Evolutionary conservation across 495 filamentous ascomycete genomes (phyloP), one percentile per base, ranked within the genome.

Genomic region (Chaetomium cochliodes): DNA sequence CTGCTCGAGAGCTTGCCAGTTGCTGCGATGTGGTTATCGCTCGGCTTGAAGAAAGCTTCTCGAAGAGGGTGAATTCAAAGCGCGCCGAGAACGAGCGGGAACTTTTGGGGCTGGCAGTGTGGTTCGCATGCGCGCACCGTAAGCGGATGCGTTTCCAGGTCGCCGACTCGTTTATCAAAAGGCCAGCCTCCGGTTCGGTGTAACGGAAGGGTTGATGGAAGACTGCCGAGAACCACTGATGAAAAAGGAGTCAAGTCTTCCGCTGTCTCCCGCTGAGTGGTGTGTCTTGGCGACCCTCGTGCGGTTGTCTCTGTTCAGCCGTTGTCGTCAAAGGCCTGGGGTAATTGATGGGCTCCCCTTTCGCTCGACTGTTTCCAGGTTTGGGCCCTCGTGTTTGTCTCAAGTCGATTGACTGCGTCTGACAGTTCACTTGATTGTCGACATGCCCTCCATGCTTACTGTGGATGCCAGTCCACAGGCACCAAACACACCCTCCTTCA

Each of bases 111-210:
- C 33, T 52, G 56, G 41, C 65, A 56, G 69, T 2, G 41, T 69
- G 71, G 68, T 62, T 59, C 62, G 64, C 70, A 72, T 65, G 51
- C 55, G 39, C 64, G 47, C 56, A 26, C 53, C 58, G 56, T 44
- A 51, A 46, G 54, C 60, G 62, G 66, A 64, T 62, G 51, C 60
- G 57, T 39, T 2, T 33, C 20, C 56, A 62, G 49, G 64, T 63
- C 65, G 69, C 54, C 67, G 62, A 73, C 63, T 66, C 51, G 69
- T 70, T 57, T 49, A 60, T 30, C 4, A 33, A 15, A 15, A 47
- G 52, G 54, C n/a, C 42, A 53, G 46, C 52, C 65, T 44, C n/a
- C 20, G 53, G 44, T 37, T 58, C 64, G 61, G 65, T 70, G 68
- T 61, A 66, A 68, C 66, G 46, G 66, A 68, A 68, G 42, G 42